Evolutionary conservation across 2,329 filamentous ascomycete genomes (phyloP).

Genomic region (Xylariales sp.): DNA sequence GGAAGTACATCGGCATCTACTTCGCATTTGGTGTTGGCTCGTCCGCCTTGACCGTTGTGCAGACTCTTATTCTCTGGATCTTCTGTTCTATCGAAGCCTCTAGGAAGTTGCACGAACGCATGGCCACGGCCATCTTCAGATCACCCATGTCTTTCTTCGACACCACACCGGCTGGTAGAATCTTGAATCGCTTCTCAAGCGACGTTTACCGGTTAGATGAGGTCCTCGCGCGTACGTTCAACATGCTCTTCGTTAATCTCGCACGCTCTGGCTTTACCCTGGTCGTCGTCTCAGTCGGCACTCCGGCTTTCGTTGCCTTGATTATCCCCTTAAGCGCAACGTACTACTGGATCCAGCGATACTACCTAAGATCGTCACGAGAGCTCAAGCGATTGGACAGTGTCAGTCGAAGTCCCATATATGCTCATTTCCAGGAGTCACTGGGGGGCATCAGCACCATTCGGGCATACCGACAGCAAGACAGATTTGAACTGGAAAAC

Average conservation of each 20-base stretch:
- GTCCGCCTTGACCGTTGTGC: slow-evolving; percentile 77
- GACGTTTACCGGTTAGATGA: slow-evolving; percentile 84
- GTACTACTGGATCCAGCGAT: slow-evolving; percentile 92
- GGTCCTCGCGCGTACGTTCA: slow-evolving; percentile 92
- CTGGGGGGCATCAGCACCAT: slow-evolving; percentile 93
- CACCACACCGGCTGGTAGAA: slow-evolving; percentile 91
- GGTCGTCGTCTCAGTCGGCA: slow-evolving; percentile 74
- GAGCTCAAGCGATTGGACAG: slow-evolving; percentile 96
- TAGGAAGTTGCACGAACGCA: slow-evolving; percentile 90
- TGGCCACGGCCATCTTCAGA: slow-evolving; percentile 96
- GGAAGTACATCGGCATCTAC: slow-evolving; percentile 91
- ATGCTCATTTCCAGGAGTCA: slow-evolving; percentile 97
- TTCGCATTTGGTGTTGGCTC: slow-evolving; percentile 90
- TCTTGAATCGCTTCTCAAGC: slow-evolving; percentile 92
- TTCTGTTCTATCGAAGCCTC: slow-evolving; percentile 99
- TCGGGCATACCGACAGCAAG: slow-evolving; percentile 85
- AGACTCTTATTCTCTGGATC: slow-evolving; percentile 96
- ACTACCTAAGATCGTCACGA: slow-evolving; percentile 92
- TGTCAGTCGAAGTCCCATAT: slow-evolving; percentile 92
- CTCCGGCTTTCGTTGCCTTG: slow-evolving; percentile 73
- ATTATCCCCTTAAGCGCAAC: slow-evolving; percentile 76
- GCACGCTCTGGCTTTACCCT: slow-evolving; percentile 78
- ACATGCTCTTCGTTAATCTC: slow-evolving; percentile 84
- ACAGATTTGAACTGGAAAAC: slow-evolving; percentile 85
- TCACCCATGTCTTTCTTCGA: slow-evolving; percentile 99